Conservation (phyloP, 2,329 filamentous ascomycete species). For the Pestalotiopsis sp. region DNA sequence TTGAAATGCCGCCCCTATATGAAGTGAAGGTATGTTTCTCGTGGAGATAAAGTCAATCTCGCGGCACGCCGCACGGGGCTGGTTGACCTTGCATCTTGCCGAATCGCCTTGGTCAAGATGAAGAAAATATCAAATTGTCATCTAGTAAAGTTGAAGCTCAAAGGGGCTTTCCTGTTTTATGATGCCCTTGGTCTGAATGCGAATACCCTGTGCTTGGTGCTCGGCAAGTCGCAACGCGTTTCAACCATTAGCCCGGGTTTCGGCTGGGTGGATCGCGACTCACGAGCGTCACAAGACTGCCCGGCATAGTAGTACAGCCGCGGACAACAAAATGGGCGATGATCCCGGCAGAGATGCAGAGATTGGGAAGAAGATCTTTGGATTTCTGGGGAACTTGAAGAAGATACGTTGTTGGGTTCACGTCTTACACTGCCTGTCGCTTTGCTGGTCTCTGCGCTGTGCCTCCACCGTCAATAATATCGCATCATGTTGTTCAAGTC, state of each 20-base stretch:
- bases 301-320: neutral
- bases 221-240: slow-evolving; percentile 14
- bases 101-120: too few relatives aligned
- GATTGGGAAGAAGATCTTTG: neutral
- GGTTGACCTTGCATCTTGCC: neutral
- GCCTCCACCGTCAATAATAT: slow-evolving; percentile 15
- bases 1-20: too few relatives aligned
- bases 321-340: neutral
- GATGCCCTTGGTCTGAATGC: neutral
- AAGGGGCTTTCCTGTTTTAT: neutral
- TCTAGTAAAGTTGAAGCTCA: neutral
- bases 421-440: neutral
- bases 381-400: neutral
- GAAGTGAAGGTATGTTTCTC: too few relatives aligned
- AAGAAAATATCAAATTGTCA: neutral
- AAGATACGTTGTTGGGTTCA: neutral
- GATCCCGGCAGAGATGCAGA: neutral
- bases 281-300: neutral
- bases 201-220: slow-evolving; percentile 2
- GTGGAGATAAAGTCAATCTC: too few relatives aligned
- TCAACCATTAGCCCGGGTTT: slow-evolving; percentile 11
- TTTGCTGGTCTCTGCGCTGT: slow-evolving; percentile 23
- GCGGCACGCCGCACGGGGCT: neutral
- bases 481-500: slow-evolving; percentile 33
- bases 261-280: slow-evolving; percentile 4